phyloP scores from a whole-genome alignment of 305 asterid genomes.

The Coffea humblotiana region DNA sequence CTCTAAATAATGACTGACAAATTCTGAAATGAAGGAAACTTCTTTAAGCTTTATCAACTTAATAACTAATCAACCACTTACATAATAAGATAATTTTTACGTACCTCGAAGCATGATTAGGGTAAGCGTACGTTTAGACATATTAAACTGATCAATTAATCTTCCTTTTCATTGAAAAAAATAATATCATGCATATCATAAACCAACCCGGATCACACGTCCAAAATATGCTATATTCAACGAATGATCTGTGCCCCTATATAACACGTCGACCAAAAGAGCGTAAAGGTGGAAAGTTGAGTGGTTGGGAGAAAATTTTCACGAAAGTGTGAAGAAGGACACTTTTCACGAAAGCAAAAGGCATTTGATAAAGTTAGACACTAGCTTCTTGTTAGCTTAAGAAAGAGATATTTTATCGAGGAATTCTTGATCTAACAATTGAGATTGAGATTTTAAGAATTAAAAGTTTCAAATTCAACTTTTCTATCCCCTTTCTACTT shows the following conservation, averaged over 20 bases:
- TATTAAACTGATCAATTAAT: not conserved
- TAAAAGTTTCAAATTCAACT: too few species aligned
- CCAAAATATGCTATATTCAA: not conserved
- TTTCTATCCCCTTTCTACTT: too few species aligned
- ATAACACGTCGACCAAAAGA: not conserved
- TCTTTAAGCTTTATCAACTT: not conserved
- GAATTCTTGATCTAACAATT: too few species aligned
- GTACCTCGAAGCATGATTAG: not conserved
- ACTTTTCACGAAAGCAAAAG: conserved; percentile 10
- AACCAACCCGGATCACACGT: not conserved
- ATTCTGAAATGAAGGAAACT: too few species aligned
- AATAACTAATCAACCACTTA: not conserved
- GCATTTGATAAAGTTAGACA: not conserved
- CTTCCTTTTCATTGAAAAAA: not conserved
- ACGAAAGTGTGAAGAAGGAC: not conserved
- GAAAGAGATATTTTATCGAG: too few species aligned
- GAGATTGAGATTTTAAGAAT: too few species aligned
- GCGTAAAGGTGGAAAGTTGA: not conserved
- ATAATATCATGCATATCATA: not conserved
- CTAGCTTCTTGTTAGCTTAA: not conserved
- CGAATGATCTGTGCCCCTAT: not conserved
- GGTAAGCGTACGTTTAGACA: not conserved
- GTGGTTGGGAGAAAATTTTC: not conserved
- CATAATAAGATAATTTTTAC: not conserved
- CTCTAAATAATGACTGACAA: too few species aligned